These are phyloP conservation scores for Aspergillus piperis DNA, from an alignment of 2,329 filamentous ascomycete genomes.

Conservation along the genomic window DNA sequence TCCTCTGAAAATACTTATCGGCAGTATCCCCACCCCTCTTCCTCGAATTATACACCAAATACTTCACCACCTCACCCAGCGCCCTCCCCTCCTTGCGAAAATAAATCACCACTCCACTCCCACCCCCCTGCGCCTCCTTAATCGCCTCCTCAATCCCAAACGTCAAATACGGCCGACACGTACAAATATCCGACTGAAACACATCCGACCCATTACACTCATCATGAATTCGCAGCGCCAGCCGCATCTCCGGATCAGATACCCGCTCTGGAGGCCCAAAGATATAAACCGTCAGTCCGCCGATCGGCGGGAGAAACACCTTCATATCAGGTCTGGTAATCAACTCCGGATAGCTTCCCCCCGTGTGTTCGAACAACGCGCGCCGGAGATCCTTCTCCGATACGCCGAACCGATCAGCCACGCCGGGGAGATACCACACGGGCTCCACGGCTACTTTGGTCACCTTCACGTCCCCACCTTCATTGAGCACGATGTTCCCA, in stretches of 20 bases:
- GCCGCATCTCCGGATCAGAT: constrained; percentile 75
- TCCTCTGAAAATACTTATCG: constrained; percentile 79
- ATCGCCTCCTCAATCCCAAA: constrained; percentile 98
- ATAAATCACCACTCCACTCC: constrained; percentile 94
- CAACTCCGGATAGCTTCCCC: constrained; percentile 92
- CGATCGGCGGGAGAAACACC: constrained; percentile 91
- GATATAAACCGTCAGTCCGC: constrained; percentile 92
- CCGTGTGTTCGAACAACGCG: constrained; percentile 90
- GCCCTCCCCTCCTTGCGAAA: constrained; percentile 97
- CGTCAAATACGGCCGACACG: constrained; percentile 86
- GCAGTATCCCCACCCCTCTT: constrained; percentile 44
- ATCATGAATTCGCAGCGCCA: constrained; percentile 83
- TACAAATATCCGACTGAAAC: constrained; percentile 97
- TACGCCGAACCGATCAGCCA: constrained; percentile 89
- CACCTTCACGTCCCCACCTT: constrained; percentile 79
- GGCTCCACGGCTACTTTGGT: constrained; percentile 99
- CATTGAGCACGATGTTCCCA: constrained; percentile 86
- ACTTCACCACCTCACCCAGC: constrained; percentile 91
- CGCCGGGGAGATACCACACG: constrained; percentile 82
- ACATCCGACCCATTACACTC: constrained; percentile 97
- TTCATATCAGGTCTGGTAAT: constrained; percentile 96
- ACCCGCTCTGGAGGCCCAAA: constrained; percentile 95
- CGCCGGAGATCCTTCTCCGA: constrained; percentile 88
- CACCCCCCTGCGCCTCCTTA: constrained; percentile 91
- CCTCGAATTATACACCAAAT: constrained; percentile 64